Evolutionary conservation across 108 stramenopile species (phyloP), one percentile per base, ranked within the genome.

Genomic region (Aurantiochytrium sp.): DNA sequence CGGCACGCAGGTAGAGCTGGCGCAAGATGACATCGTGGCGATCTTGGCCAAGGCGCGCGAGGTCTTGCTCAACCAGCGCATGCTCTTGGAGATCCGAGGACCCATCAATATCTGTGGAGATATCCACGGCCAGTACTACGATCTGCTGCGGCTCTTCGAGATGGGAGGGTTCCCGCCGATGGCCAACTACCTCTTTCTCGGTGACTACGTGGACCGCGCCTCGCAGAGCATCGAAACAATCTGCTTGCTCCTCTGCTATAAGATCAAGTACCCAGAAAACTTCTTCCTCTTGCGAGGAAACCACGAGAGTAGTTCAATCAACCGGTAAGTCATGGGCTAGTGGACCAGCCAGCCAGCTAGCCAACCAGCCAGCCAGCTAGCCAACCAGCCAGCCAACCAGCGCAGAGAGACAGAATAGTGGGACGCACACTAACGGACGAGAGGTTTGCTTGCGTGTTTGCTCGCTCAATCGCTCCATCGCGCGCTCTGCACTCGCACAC

Each of bases 41-140:
- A 88, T 94, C 15, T 92, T 91, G 69, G 89, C 89, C 19, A 93
- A 86, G 85, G 89, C 92, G 4, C 90, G 97, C 88, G 98, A 97
- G 86, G 94, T 99, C 45, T 96, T 99, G 87, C 92, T 98, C 90
- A 89, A 93, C 55, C 98, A 99, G 89, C 97, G 98, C 15, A 98
- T 99, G 94, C 94, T 99, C 34, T 91, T 99, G 69, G 98, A 99
- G 91, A 91, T 99, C 42, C 96, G 97, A 32, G 98, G 98, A 37
- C 98, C 98, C 41, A 97, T 99, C 88, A 99, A 99, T 88, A 99
- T 99, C 88, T 99, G 98, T 88, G 98, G 98, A 27, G 97, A 98
- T 91, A 95, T 97, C 41, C 98, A 99, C 85, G 98, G 98, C 4
- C 98, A 99, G 91, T 99, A 99, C 90, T 97, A 97, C 73, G 98